Percentiles rank a stretch among this genome's conserved stretches.
Conservation (phyloP, 2,329 filamentous ascomycete genomes). For the Calonectria naviculata region DNA sequence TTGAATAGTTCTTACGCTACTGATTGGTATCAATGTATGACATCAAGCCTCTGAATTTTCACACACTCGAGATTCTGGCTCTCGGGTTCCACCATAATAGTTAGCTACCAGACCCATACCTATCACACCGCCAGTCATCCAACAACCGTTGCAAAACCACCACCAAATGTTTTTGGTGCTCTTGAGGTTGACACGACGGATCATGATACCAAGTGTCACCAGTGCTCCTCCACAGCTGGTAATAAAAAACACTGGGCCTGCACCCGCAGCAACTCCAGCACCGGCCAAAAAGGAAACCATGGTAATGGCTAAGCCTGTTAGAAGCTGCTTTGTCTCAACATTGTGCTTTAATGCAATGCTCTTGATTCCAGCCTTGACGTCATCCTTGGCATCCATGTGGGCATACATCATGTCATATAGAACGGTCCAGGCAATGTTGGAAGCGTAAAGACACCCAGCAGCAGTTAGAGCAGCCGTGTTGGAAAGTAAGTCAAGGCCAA, state of each 20-base stretch:
- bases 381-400: constrained; percentile 90
- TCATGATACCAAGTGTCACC: constrained; percentile 73
- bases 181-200: constrained; percentile 73
- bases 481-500: constrained; percentile 80
- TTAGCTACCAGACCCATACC: constrained; percentile 68
- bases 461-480: constrained; percentile 72
- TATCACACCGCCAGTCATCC: constrained; percentile 74
- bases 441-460: constrained; percentile 77
- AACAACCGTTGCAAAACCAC: constrained; percentile 80
- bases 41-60: no score
- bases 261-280: constrained; percentile 75
- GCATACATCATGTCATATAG: constrained; percentile 95
- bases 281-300: constrained; percentile 78
- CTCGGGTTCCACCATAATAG: no score
- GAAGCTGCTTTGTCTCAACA: constrained; percentile 78
- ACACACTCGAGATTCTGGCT: no score
- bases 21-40: no score
- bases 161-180: constrained; percentile 77
- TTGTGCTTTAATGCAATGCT: constrained; percentile 86
- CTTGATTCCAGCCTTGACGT: constrained; percentile 88
- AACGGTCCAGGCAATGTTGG: constrained; percentile 87
- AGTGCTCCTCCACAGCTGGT: constrained; percentile 75
- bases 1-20: no score
- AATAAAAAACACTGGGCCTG: constrained; percentile 75
- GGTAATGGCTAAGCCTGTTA: constrained; percentile 75